Evolutionary conservation across 75 land plant genomes (phyloP), one percentile per base, ranked within the genome.

Genomic region (Sequoia sempervirens): DNA sequence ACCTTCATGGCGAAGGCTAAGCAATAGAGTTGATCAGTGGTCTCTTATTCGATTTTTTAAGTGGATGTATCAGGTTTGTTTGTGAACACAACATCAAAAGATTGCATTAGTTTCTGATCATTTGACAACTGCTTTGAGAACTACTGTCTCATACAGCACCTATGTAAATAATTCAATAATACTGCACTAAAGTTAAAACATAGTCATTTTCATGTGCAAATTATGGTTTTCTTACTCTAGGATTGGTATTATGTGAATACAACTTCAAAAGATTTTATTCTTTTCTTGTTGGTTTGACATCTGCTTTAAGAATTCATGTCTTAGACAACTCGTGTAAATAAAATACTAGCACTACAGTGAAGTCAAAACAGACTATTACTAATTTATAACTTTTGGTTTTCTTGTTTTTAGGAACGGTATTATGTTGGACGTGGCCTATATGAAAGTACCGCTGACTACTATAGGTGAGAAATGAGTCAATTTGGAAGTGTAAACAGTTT

Each of bases 381-480:
- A 23, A 75, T 85, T 20, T 70, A 17, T 36, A 41, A 38, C 28
- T 70, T 69, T 41, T 85, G 30, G 45, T 70, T 50, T 86, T 17
- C 41, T 78, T 78, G 80, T 41, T 80, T 76, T 75, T 89, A 98
- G 99, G 99, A 98, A 80, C 87, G 94, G 34, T 96, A 96, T 84
- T 98, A 78, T 90, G 98, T 96, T 83, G 99, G 99, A 5, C 94
- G 98, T 69, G 99, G 98, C 41, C 89, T 98, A 81, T 95, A 84
- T 91, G 99, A 98, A 80, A 91, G 88, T 36, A 83, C 92, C 5
- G 85, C 86, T 54, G 99, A 98, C 61, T 98, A 94, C 83, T 50
- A 86, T 75, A 91, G 93, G 99, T 98, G 54, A 52, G 82, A 78
- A 78, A 45, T 47, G 1, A n/a, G 10, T 26, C 4, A 78, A 26